A percentile compares a stretch with the other conserved stretches of the same genome.
phyloP scores from a whole-genome alignment of 2,329 filamentous ascomycete species.

The Paraphoma chrysanthemicola region DNA sequence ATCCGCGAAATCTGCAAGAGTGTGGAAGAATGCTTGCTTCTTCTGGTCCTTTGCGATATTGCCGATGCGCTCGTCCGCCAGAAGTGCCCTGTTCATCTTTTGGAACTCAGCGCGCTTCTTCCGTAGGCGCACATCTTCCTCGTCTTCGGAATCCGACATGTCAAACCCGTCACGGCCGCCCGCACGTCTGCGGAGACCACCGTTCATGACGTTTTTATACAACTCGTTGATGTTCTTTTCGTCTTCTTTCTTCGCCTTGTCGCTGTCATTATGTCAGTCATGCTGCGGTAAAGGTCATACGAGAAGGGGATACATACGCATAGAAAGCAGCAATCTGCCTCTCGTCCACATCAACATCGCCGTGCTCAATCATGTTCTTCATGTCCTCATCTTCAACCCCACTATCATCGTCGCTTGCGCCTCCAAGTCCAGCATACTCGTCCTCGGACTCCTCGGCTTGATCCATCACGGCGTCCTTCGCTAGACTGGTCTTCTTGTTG shows the following conservation, averaged over 20 bases:
- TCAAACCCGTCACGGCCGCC: conserved; percentile 67
- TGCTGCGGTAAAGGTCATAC: conserved; percentile 2
- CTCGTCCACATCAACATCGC: conserved; percentile 78
- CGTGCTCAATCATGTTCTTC: conserved; percentile 87
- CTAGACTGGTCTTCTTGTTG: conserved; percentile 85
- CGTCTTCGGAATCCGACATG: conserved; percentile 90
- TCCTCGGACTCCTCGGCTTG: conserved; percentile 98
- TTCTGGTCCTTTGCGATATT: conserved; percentile 90
- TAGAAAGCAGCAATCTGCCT: conserved; percentile 83
- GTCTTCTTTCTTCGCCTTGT: conserved; percentile 79
- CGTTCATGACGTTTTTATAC: conserved; percentile 90
- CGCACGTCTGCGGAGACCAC: conserved; percentile 82
- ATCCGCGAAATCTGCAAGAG: conserved; percentile 81
- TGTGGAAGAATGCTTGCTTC: conserved; percentile 86
- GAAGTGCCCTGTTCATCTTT: conserved; percentile 87
- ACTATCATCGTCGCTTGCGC: conserved; percentile 84
- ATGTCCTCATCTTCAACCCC: conserved; percentile 77
- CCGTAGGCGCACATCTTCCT: conserved; percentile 75
- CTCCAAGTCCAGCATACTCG: conserved; percentile 93
- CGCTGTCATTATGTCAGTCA: conserved; percentile 58
- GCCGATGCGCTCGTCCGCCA: conserved; percentile 87
- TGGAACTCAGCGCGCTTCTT: conserved; percentile 88
- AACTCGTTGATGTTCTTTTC: conserved; percentile 90
- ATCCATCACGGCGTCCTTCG: conserved; percentile 84
- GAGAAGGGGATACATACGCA: conserved; percentile 69